These are phyloP conservation scores for Blastobotrys niveus DNA, from an alignment of 1,139 yeast genomes.

Conservation along the genomic window DNA sequence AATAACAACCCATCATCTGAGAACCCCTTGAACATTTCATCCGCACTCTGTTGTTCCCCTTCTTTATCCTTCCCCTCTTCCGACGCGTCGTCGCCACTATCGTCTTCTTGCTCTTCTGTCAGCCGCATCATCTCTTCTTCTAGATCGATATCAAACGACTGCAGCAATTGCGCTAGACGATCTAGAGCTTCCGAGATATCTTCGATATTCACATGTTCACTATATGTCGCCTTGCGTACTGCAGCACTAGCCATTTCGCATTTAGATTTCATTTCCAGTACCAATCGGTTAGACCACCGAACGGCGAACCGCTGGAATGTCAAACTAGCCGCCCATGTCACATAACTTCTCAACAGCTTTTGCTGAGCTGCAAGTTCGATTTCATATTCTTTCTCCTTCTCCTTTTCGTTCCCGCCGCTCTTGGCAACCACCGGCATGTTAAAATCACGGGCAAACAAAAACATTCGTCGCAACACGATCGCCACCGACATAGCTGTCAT, in stretches of 20 bases:
- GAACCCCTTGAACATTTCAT: conserved; percentile 20
- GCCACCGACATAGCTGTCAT: conserved; percentile 34
- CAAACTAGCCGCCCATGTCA: conserved; percentile 44
- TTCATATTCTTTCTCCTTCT: conserved; percentile 34
- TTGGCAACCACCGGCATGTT: not conserved
- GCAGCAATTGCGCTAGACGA: conserved; percentile 49
- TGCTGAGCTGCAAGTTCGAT: conserved; percentile 37
- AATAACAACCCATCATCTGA: conserved; percentile 33
- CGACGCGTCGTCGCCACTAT: conserved; percentile 14
- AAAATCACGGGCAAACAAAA: conserved; percentile 63
- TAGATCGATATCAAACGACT: conserved; percentile 58
- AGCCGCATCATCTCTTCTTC: conserved; percentile 35
- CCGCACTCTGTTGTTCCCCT: no score
- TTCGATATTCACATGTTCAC: conserved; percentile 23
- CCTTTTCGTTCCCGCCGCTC: conserved; percentile 28
- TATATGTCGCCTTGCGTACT: conserved; percentile 21
- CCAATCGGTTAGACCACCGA: conserved; percentile 33
- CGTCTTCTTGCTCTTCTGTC: conserved; percentile 11
- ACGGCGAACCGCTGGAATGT: conserved; percentile 33
- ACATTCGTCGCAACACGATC: conserved; percentile 56
- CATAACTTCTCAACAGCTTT: conserved; percentile 39
- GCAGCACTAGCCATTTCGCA: conserved; percentile 22
- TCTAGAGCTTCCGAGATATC: conserved; percentile 36
- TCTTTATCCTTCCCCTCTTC: conserved; percentile 11
- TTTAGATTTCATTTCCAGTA: conserved; percentile 28